Conservation (phyloP, 495 filamentous ascomycete genomes). For the Cercophora scortea region DNA sequence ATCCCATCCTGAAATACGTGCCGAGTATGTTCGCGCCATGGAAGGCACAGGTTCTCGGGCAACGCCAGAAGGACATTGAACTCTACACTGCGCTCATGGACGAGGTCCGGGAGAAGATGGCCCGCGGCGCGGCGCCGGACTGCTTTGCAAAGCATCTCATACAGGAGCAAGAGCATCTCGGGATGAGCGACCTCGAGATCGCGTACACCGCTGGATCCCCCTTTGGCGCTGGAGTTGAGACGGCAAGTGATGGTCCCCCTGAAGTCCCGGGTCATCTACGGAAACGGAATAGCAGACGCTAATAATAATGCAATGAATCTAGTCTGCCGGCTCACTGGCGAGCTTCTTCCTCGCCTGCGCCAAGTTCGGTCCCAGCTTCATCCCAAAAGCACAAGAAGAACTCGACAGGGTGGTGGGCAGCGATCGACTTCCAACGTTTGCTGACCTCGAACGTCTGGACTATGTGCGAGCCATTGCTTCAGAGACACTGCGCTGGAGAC, state of each 20-base stretch:
- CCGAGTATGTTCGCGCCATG: slow-evolving; percentile 48
- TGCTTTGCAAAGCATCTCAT: slow-evolving; percentile 45
- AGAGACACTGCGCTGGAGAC: slow-evolving; percentile 47
- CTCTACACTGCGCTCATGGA: slow-evolving; percentile 45
- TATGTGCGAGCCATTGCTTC: slow-evolving; percentile 41
- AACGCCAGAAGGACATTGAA: slow-evolving; percentile 41
- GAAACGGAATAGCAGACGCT: no score
- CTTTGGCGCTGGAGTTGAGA: slow-evolving; percentile 61
- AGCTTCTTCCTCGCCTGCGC: slow-evolving; percentile 50
- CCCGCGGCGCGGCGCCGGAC: slow-evolving; percentile 29
- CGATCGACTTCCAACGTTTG: slow-evolving; percentile 40
- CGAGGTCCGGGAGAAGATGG: slow-evolving; percentile 20
- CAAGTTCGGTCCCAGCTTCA: slow-evolving; percentile 39
- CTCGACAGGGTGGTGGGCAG: slow-evolving; percentile 46
- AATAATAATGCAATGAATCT: no score
- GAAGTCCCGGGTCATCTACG: no score
- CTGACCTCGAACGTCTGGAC: slow-evolving; percentile 36
- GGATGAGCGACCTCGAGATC: slow-evolving; percentile 46
- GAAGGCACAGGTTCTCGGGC: slow-evolving; percentile 46
- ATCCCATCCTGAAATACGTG: slow-evolving; percentile 46
- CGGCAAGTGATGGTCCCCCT: slow-evolving; percentile 34
- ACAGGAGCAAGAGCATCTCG: slow-evolving; percentile 34
- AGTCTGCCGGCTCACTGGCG: slow-evolving; percentile 36
- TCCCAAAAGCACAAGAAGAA: slow-evolving; percentile 44
- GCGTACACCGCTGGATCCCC: slow-evolving; percentile 50